These are phyloP conservation scores for Backusella tuberculispora DNA, from an alignment of 192 early-diverging fungal genomes.

Conservation along the genomic window DNA sequence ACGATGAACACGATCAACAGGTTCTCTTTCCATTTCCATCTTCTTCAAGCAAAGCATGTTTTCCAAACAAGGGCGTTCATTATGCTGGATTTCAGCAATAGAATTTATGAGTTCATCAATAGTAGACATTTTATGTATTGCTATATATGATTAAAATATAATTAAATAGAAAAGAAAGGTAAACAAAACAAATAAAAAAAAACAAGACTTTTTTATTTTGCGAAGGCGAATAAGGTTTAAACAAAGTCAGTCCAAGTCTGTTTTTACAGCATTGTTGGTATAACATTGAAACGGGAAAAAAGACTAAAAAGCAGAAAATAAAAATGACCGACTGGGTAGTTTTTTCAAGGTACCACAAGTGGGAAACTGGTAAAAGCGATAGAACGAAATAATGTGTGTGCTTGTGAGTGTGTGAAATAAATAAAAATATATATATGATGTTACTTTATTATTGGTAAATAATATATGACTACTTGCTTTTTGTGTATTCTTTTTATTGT, in stretches of 20 bases:
- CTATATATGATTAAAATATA: not conserved
- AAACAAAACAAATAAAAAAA: not conserved
- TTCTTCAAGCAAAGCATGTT: conserved; percentile 17
- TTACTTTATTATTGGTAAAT: not conserved
- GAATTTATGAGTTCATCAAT: conserved; percentile 35
- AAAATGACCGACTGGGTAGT: conserved; percentile 7
- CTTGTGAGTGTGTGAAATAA: not conserved
- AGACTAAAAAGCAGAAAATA: conserved; percentile 7
- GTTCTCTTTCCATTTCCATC: conserved; percentile 23
- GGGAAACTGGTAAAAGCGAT: not conserved
- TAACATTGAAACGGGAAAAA: conserved; percentile 5
- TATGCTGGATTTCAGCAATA: conserved; percentile 35
- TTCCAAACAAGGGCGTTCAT: conserved; percentile 29
- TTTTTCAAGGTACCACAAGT: conserved; percentile 7
- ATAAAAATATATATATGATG: not conserved
- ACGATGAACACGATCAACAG: conserved; percentile 20
- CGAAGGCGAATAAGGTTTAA: conserved; percentile 8
- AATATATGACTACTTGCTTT: not conserved
- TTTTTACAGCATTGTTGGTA: conserved; percentile 5
- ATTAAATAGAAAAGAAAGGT: not conserved
- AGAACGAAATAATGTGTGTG: not conserved
- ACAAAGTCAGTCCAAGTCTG: not conserved
- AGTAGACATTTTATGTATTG: conserved; percentile 16
- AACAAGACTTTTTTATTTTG: not conserved
- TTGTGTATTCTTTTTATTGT: not conserved